phyloP scores from a whole-genome alignment of 441 rosid species.

The Isatis lusitanica region DNA sequence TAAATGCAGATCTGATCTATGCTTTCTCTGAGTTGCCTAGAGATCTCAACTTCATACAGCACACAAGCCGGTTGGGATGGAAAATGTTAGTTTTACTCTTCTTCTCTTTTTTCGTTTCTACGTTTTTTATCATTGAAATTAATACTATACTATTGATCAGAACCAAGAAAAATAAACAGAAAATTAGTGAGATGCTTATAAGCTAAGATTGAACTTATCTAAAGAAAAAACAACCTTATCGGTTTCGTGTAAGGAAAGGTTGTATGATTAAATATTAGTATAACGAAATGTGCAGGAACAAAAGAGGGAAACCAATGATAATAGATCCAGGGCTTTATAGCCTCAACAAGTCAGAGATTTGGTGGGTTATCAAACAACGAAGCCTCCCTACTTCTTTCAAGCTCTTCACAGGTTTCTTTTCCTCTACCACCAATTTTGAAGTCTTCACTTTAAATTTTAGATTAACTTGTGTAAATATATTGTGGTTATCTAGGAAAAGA shows the following conservation, averaged over 20 bases:
- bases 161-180: background rate
- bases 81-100: slow-evolving; percentile 58
- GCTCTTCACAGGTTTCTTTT: slow-evolving; percentile 73
- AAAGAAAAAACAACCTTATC: no score
- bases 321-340: slow-evolving; percentile 90
- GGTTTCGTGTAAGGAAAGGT: background rate
- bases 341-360: slow-evolving; percentile 73
- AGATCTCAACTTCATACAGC: slow-evolving; percentile 88
- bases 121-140: background rate
- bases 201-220: background rate
- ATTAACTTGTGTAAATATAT: no score
- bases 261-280: background rate
- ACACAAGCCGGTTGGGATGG: slow-evolving; percentile 81
- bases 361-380: slow-evolving; percentile 80
- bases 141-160: background rate
- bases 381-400: slow-evolving; percentile 87
- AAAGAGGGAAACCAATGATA: slow-evolving; percentile 81
- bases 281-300: slow-evolving; percentile 49
- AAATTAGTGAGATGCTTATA: background rate
- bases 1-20: slow-evolving; percentile 76
- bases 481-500: no score
- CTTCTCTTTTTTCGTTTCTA: background rate
- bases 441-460: no score
- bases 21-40: slow-evolving; percentile 80
- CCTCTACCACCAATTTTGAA: background rate